Percentiles rank a stretch among this genome's conserved stretches.
Evolutionary conservation across 2,329 filamentous ascomycete species (phyloP).

Genomic region (Lanzia echinophila): DNA sequence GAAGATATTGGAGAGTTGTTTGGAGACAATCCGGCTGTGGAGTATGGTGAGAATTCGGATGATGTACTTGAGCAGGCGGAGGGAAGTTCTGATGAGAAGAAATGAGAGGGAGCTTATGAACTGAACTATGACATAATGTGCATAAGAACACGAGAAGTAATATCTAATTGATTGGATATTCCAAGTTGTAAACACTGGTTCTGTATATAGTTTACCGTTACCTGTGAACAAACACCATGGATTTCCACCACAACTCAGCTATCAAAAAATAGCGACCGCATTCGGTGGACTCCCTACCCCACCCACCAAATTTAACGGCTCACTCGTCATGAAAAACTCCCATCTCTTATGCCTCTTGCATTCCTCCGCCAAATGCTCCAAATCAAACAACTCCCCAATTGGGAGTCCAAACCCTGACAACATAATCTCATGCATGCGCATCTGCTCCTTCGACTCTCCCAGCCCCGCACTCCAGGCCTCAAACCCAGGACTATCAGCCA

Average conservation of each 20-base stretch:
- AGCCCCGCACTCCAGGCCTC: slow-evolving; percentile 33
- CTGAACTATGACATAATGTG: no score
- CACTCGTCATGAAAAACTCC: slow-evolving; percentile 30
- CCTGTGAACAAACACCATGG: no score
- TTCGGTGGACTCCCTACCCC: slow-evolving; percentile 44
- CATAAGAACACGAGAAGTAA: no score
- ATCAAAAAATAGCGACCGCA: slow-evolving; percentile 38
- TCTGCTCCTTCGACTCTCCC: slow-evolving; percentile 22
- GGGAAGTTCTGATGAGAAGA: no score
- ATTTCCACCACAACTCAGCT: neutral
- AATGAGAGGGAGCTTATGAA: no score
- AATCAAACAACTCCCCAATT: slow-evolving; percentile 30
- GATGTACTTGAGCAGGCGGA: no score
- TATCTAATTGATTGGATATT: no score
- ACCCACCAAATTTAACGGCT: slow-evolving; percentile 38
- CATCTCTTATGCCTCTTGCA: slow-evolving; percentile 28
- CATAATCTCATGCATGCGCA: slow-evolving; percentile 29
- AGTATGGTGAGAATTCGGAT: no score
- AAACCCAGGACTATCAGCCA: slow-evolving; percentile 39
- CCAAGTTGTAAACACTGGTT: no score
- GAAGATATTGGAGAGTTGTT: no score
- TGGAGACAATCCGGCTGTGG: no score
- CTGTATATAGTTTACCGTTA: no score
- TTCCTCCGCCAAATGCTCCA: slow-evolving; percentile 27
- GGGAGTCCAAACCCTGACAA: slow-evolving; percentile 31